These are phyloP conservation scores for Barbatosphaeria neglecta DNA, from an alignment of 495 filamentous ascomycete genomes.

Conservation along the genomic window DNA sequence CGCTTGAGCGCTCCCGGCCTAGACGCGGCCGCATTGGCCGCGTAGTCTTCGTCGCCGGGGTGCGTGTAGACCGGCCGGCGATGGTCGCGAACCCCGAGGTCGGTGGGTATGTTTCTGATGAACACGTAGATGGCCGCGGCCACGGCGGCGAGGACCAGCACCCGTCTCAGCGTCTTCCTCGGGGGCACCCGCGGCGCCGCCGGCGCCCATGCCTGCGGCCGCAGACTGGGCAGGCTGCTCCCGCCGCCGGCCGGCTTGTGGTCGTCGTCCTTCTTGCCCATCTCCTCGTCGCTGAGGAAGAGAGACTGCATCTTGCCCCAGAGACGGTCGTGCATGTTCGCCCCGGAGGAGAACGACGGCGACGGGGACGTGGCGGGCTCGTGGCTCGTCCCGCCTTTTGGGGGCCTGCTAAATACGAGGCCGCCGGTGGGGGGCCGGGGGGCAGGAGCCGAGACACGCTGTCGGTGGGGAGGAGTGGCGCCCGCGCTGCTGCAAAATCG, in stretches of 20 bases:
- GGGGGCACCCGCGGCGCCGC: slow-evolving; percentile 14
- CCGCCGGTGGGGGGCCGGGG: too few relatives aligned
- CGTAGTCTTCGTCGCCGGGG: slow-evolving; percentile 6
- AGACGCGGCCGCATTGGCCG: slow-evolving; percentile 2
- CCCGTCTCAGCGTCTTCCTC: slow-evolving; percentile 26
- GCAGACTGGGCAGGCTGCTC: slow-evolving; percentile 8
- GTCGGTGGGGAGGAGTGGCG: too few relatives aligned
- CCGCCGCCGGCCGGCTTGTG: slow-evolving; percentile 20
- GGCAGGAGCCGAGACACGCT: too few relatives aligned
- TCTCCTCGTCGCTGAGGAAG: slow-evolving; percentile 30
- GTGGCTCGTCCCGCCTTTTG: too few relatives aligned
- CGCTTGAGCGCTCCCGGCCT: background rate
- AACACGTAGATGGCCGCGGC: slow-evolving; percentile 28
- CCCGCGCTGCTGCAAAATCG: too few relatives aligned
- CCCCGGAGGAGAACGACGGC: background rate
- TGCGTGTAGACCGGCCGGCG: slow-evolving; percentile 16
- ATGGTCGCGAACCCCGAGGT: slow-evolving; percentile 15
- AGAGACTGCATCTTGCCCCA: slow-evolving; percentile 25
- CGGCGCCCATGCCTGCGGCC: slow-evolving; percentile 18
- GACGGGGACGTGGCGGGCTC: background rate
- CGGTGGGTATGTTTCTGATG: slow-evolving; percentile 29
- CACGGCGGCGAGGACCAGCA: slow-evolving; percentile 17
- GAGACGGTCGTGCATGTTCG: background rate
- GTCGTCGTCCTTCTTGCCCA: slow-evolving; percentile 41
- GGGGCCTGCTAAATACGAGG: too few relatives aligned